Evolutionary conservation across 163 green algal species (phyloP), one percentile per base, ranked within the genome.

Genomic region (Scenedesmus sp.): DNA sequence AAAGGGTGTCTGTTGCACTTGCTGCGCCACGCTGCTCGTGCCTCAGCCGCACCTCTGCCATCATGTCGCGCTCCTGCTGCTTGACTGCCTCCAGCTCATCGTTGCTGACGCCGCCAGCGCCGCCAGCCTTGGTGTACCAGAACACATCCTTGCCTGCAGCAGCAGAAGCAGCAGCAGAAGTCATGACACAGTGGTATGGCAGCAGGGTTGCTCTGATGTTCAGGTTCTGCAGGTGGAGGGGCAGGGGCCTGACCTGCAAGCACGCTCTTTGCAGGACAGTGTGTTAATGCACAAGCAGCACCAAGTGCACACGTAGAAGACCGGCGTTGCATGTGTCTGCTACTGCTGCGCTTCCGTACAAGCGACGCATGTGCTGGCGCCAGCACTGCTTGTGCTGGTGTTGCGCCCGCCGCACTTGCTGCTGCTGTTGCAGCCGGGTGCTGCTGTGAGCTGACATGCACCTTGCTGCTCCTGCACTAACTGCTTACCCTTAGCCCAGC

Each of bases 101-200:
- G 3, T 54, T 54, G 54, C 26, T 77, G 26, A 89, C 90, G 3
- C 76, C 90, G 12, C 62, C 62, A 18, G 64, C 90, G 20, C 70
- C 83, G 12, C 52, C 66, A 13, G 23, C 84, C 83, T 87, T 90
- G 57, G 56, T 87, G 59, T 93, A 93, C 90, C 90, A 93, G 16
- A 88, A 90, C n/a, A 93, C 8, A 73, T 93, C 90, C 77, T 93
- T 93, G 70, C 90, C 87, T 91, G 87, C 87, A 85, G 66, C 6
- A 18, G 6, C 56, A 46, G 79, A 16, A 86, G 79, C 7, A 8
- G 46, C 15, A 59, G 13, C 12, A 54, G 70, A 34, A 26, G 16
- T 46, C n/a, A 84, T 4, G 3, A 26, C 7, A 73, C 64, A 73
- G 18, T 16, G 62, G 59, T 10, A 64, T 10, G 59, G 15, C 8